These are phyloP conservation scores for Lecanicillium sp. DNA, from an alignment of 2,329 filamentous ascomycete species.

Conservation along the genomic window DNA sequence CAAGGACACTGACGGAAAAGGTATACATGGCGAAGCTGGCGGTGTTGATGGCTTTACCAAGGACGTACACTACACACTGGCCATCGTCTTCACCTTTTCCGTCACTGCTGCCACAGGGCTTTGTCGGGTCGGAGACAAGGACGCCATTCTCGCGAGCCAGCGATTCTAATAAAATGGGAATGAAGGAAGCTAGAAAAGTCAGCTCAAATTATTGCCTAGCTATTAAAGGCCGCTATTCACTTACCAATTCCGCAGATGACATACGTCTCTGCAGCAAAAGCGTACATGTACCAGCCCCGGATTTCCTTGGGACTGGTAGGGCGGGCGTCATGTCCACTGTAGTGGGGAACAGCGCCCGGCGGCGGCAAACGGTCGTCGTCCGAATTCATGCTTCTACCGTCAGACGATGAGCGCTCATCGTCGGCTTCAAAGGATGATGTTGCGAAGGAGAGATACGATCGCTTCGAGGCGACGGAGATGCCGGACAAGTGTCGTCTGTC, in stretches of 20 bases:
- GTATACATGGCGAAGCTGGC: slow-evolving; percentile 98
- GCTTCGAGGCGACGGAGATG: slow-evolving; percentile 47
- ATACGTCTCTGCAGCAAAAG: slow-evolving; percentile 94
- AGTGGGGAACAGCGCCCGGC: slow-evolving; percentile 42
- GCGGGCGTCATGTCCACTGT: slow-evolving; percentile 80
- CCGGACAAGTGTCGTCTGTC: slow-evolving; percentile 40
- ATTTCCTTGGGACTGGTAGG: slow-evolving; percentile 84
- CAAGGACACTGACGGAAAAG: slow-evolving; percentile 83
- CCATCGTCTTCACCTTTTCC: slow-evolving; percentile 44
- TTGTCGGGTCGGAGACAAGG: slow-evolving; percentile 68
- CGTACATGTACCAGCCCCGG: slow-evolving; percentile 91
- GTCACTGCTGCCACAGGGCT: slow-evolving; percentile 65
- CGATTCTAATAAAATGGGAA: slow-evolving; percentile 91
- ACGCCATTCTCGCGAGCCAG: slow-evolving; percentile 89
- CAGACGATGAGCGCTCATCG: slow-evolving; percentile 55
- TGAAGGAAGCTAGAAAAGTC: slow-evolving; percentile 95
- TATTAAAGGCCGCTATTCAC: slow-evolving; percentile 24
- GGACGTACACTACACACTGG: slow-evolving; percentile 76
- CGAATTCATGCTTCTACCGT: slow-evolving; percentile 29
- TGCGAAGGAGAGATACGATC: slow-evolving; percentile 48
- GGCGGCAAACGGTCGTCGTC: slow-evolving; percentile 29
- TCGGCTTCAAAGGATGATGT: slow-evolving; percentile 63
- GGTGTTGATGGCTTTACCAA: slow-evolving; percentile 86
- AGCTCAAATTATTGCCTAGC: too few relatives aligned
- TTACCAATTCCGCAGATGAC: slow-evolving; percentile 74